Percentiles rank a stretch among this genome's conserved stretches.
phyloP scores from a whole-genome alignment of 2,329 filamentous ascomycete genomes.

The Orbilia oligospora region DNA sequence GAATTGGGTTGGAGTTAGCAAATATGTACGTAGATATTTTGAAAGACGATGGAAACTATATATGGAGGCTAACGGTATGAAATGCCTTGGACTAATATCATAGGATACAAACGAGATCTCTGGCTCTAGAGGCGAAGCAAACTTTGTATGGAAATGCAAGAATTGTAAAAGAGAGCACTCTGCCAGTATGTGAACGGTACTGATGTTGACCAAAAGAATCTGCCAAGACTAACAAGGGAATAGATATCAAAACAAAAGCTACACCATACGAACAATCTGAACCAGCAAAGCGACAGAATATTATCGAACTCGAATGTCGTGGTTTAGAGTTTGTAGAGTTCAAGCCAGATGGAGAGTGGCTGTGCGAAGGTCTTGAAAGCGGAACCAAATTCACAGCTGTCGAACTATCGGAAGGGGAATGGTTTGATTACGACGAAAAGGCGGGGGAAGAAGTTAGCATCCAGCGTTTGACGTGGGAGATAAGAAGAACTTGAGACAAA shows the following conservation, averaged over 20 bases:
- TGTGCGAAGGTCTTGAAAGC: slow-evolving; percentile 85
- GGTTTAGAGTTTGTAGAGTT: slow-evolving; percentile 94
- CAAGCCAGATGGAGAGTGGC: slow-evolving; percentile 93
- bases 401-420: slow-evolving; percentile 89
- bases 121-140: slow-evolving; percentile 93
- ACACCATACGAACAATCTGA: slow-evolving; percentile 79
- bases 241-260: slow-evolving; percentile 82
- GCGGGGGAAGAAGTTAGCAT: slow-evolving; percentile 91
- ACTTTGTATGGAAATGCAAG: slow-evolving; percentile 99
- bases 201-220: background rate
- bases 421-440: slow-evolving; percentile 99
- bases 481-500: slow-evolving; percentile 76
- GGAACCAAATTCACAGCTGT: slow-evolving; percentile 84
- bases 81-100: background rate
- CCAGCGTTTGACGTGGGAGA: slow-evolving; percentile 88
- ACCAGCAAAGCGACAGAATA: slow-evolving; percentile 80
- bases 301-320: slow-evolving; percentile 93
- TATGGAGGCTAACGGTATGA: background rate
- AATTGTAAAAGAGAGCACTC: slow-evolving; percentile 78
- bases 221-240: slow-evolving; percentile 74
- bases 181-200: background rate
- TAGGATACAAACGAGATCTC: slow-evolving; percentile 92
- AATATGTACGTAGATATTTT: slow-evolving; percentile 77
- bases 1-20: slow-evolving; percentile 87
- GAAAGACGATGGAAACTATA: background rate